These are phyloP conservation scores for Astrothelium subdiscretum DNA, from an alignment of 495 filamentous ascomycete genomes.

Conservation along the genomic window DNA sequence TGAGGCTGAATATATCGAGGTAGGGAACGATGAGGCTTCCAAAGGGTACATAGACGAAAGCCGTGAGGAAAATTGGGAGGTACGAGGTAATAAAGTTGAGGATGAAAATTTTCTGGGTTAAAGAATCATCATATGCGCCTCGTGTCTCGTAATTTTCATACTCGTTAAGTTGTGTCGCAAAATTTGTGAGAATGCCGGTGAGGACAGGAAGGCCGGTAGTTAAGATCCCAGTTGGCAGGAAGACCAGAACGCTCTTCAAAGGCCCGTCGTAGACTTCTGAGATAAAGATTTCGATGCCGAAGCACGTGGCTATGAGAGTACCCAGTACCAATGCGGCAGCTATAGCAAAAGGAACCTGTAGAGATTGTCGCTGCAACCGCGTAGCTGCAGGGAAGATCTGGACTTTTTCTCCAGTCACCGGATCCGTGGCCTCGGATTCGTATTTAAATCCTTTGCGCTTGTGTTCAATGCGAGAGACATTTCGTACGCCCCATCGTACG, in stretches of 20 bases:
- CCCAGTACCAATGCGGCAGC: constrained; percentile 59
- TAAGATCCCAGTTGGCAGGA: constrained; percentile 76
- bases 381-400: constrained; percentile 69
- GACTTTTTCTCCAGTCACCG: constrained; percentile 71
- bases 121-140: constrained; percentile 62
- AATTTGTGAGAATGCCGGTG: constrained; percentile 57
- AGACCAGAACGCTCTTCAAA: constrained; percentile 70
- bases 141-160: constrained; percentile 87
- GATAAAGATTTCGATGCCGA: constrained; percentile 92
- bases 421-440: constrained; percentile 63
- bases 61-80: constrained; percentile 79
- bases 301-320: constrained; percentile 72
- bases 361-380: constrained; percentile 63
- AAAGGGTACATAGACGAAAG: constrained; percentile 95
- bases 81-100: constrained; percentile 98
- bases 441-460: constrained; percentile 68
- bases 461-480: constrained; percentile 69
- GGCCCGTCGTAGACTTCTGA: constrained; percentile 89
- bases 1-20: constrained; percentile 73
- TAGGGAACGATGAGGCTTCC: constrained; percentile 78
- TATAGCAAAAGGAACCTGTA: constrained; percentile 83
- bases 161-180: constrained; percentile 71
- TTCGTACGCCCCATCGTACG: constrained; percentile 83
- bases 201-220: constrained; percentile 73
- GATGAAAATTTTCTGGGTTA: constrained; percentile 86